Conservation (phyloP, 805 yeast species). For the Metschnikowia picachoensis region DNA sequence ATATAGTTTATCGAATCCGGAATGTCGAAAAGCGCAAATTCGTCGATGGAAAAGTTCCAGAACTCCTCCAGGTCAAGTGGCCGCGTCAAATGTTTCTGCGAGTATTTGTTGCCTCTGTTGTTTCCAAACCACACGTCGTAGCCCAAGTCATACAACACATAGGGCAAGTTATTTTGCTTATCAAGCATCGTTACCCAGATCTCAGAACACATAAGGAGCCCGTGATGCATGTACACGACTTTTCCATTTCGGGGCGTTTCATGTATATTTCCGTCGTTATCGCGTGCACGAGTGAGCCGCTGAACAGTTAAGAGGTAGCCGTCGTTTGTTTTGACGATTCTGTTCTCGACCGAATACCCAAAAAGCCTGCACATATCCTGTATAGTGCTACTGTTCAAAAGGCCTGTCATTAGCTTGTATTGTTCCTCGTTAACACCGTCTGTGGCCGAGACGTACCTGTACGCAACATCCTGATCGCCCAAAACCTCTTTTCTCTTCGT, state of each 20-base stretch:
- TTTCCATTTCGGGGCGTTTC: constrained; percentile 24
- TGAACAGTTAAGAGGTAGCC: constrained; percentile 75
- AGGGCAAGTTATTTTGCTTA: constrained; percentile 53
- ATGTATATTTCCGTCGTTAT: constrained; percentile 1
- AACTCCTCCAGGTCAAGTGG: constrained; percentile 42
- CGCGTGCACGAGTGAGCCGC: constrained; percentile 44
- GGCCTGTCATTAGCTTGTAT: constrained; percentile 29
- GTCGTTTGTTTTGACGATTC: constrained; percentile 72
- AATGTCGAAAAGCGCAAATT: constrained; percentile 85
- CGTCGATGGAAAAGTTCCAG: constrained; percentile 90
- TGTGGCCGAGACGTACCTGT: constrained; percentile 23
- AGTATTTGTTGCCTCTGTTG: constrained; percentile 89
- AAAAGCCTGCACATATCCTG: constrained; percentile 63
- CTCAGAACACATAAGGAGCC: constrained; percentile 85
- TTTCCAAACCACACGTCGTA: constrained; percentile 95
- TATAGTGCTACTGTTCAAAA: constrained; percentile 50
- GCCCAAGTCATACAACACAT: constrained; percentile 71
- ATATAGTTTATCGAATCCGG: constrained; percentile 80
- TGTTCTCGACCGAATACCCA: constrained; percentile 72
- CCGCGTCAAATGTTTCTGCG: constrained; percentile 62
- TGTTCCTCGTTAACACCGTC: constrained; percentile 18
- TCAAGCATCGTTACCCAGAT: constrained; percentile 54
- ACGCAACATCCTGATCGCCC: constrained; percentile 16
- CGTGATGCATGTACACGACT: constrained; percentile 86
- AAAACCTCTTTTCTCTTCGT: constrained; percentile 8